A percentile compares a stretch with the other conserved stretches of the same genome.
Evolutionary conservation across 768 basidiomycete genomes (phyloP).

Genomic region (Pulveroboletus sp.): DNA sequence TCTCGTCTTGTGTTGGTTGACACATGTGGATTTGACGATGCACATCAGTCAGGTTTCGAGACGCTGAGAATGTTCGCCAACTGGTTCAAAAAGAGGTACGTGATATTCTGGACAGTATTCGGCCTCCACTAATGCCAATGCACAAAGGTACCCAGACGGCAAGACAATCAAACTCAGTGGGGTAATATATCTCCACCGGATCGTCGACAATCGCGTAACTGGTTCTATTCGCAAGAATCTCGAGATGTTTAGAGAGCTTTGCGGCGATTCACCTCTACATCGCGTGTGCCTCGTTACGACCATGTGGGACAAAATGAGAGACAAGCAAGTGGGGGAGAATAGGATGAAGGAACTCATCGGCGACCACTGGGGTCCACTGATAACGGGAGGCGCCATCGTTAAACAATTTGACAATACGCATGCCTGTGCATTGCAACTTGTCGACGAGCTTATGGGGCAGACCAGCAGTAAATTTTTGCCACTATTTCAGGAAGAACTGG

Average conservation of each 20-base stretch:
- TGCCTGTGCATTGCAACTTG: not conserved
- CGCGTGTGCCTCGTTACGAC: slow-evolving; percentile 37
- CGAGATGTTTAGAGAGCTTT: slow-evolving; percentile 33
- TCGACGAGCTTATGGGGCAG: not conserved
- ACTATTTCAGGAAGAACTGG: slow-evolving; percentile 23
- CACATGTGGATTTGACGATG: slow-evolving; percentile 21
- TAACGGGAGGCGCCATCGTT: not conserved
- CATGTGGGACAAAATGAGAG: slow-evolving; percentile 34
- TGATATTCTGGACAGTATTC: not conserved
- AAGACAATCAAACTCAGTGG: slow-evolving; percentile 22
- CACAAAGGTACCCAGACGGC: slow-evolving; percentile 7
- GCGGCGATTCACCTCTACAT: slow-evolving; percentile 28
- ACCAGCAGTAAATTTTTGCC: not conserved
- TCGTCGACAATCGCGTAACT: slow-evolving; percentile 34
- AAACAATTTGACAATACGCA: slow-evolving; percentile 2
- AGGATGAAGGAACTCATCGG: slow-evolving; percentile 23
- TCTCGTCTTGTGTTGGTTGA: slow-evolving; percentile 15
- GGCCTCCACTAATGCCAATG: not conserved
- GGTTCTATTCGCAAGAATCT: slow-evolving; percentile 31
- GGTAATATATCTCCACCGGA: slow-evolving; percentile 33
- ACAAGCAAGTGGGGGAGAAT: not conserved
- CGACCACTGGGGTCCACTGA: slow-evolving; percentile 23
- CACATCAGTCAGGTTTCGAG: slow-evolving; percentile 8
- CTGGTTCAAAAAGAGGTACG: slow-evolving; percentile 18
- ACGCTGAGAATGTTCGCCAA: slow-evolving; percentile 12